Evolutionary conservation across 306 rosid genomes (phyloP), one percentile per base, ranked within the genome.

Genomic region (Abrus pulchellus): DNA sequence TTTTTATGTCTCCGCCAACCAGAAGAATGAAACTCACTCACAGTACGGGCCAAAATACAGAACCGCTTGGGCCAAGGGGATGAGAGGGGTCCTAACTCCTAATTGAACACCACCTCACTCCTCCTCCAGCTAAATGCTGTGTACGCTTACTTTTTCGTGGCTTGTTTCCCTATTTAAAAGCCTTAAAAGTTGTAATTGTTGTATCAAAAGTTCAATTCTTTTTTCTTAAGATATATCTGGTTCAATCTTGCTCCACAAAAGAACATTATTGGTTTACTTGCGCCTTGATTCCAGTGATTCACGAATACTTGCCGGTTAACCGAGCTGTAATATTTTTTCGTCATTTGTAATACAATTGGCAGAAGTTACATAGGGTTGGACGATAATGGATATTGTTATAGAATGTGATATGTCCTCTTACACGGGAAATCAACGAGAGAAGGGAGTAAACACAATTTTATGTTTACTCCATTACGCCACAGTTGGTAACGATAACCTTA

Each of bases 1-100:
- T 96, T 72, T 93, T 93, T 89, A 87, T 20, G 84, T 90, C 94
- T 85, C 92, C 96, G 54, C 80, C 98, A 34, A 84, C 83, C 0
- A 93, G 88, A 81, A 90, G 88, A 87, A 57, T 38, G 83, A 95
- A 90, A 89, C 81, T 45, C 3, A 74, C 85, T 80, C 84, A 78
- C 65, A 72, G 47, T 55, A 59, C 89, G 44, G 78, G 62, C 61
- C 82, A 59, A 40, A 82, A 52, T 78, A 32, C 80, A 48, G 67
- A 80, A 56, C 70, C 53, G 68, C 78, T 55, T 44, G 34, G 47
- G 43, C 68, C 48, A 41, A 20, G 63, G 44, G 61, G 50, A 30
- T 36, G 30, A 30, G 76, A 54, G 28, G 59, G 40, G 49, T 40
- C 27, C 71, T 60, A 40, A 14, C 68, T 75, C 8, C 50, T 32